These are phyloP conservation scores for Penicillium sp. DNA, from an alignment of 2,329 filamentous ascomycete species.

Conservation along the genomic window DNA sequence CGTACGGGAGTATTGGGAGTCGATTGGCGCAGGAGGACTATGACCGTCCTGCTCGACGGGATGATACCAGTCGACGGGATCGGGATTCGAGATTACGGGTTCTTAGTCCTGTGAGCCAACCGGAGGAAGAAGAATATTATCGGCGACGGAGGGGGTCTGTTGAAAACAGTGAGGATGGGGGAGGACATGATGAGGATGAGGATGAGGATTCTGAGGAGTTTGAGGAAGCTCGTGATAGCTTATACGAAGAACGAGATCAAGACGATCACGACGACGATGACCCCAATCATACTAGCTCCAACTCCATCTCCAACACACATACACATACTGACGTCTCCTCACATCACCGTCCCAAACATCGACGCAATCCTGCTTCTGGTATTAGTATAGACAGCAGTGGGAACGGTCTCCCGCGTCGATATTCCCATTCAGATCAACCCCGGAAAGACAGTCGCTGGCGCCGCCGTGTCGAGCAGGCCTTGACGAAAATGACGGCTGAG, in stretches of 20 bases:
- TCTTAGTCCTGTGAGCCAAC: constrained; percentile 81
- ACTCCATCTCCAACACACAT: constrained; percentile 11
- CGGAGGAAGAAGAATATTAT: constrained; percentile 54
- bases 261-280: constrained; percentile 24
- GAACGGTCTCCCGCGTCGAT: constrained; percentile 3
- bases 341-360: constrained; percentile 4
- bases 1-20: constrained; percentile 36
- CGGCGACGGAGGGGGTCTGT: constrained; percentile 42
- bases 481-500: constrained; percentile 88
- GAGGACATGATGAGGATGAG: constrained; percentile 34
- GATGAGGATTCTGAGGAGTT: constrained; percentile 39
- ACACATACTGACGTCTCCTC: constrained; percentile 25
- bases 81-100: constrained; percentile 62
- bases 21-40: constrained; percentile 35
- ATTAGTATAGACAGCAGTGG: constrained; percentile 11
- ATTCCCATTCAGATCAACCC: background rate
- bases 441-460: constrained; percentile 68
- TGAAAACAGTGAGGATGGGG: constrained; percentile 16
- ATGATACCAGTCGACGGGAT: constrained; percentile 1
- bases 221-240: constrained; percentile 35
- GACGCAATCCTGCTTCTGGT: constrained; percentile 8
- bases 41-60: constrained; percentile 33
- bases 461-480: constrained; percentile 74
- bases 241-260: constrained; percentile 33
- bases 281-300: constrained; percentile 43